Evolutionary conservation across 1,284 basidiomycete genomes (phyloP).

Genomic region (Austroboletus novae-zelandiae): DNA sequence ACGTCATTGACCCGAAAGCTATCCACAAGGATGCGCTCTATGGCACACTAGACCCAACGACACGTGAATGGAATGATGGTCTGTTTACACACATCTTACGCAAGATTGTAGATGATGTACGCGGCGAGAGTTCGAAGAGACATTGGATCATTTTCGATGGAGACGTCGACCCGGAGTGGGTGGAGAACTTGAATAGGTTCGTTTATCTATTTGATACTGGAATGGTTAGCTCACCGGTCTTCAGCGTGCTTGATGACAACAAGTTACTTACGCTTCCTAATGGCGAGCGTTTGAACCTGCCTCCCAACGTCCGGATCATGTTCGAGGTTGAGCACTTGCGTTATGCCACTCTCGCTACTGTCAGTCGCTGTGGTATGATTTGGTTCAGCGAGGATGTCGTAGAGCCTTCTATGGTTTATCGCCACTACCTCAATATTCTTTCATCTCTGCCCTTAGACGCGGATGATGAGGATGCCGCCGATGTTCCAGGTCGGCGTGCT

Average conservation of each 20-base stretch:
- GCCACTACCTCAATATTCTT: constrained; percentile 83
- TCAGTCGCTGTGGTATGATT: constrained; percentile 99
- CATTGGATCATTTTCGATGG: constrained; percentile 99
- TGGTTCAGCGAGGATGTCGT: constrained; percentile 99
- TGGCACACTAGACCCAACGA: constrained; percentile 95
- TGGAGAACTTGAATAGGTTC: constrained; percentile 98
- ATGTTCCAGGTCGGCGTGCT: constrained; percentile 57
- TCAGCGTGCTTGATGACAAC: constrained; percentile 97
- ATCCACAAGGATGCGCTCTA: constrained; percentile 99
- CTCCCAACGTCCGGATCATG: constrained; percentile 97
- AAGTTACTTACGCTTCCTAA: constrained; percentile 97
- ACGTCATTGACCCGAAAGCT: constrained; percentile 99
- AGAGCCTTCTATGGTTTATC: constrained; percentile 88
- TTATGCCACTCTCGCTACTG: constrained; percentile 97
- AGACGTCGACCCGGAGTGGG: constrained; percentile 99
- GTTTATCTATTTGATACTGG: constrained; percentile 22
- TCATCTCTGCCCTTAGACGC: constrained; percentile 80
- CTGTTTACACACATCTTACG: constrained; percentile 97
- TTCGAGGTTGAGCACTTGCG: constrained; percentile 99
- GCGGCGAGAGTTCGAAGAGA: constrained; percentile 93
- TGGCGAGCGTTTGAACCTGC: constrained; percentile 96
- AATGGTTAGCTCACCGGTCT: constrained; percentile 11
- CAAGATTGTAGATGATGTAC: constrained; percentile 98
- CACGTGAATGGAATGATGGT: constrained; percentile 99
- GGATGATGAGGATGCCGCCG: constrained; percentile 82